Evolutionary conservation across 2,329 filamentous ascomycete genomes (phyloP).

Genomic region (Aspergillus felis): DNA sequence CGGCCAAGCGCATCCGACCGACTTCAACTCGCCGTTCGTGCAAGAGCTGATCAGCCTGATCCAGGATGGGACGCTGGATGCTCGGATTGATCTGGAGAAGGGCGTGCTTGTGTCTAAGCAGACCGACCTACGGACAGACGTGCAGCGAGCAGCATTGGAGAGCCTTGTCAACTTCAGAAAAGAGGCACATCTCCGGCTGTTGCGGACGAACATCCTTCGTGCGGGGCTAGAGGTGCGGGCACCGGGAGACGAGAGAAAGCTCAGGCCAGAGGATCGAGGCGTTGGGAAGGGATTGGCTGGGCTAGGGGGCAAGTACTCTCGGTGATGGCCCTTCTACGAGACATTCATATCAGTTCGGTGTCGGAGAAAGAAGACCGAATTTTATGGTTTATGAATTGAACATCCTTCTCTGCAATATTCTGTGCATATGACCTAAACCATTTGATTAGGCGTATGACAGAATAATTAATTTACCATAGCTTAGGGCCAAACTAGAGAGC

Average conservation of each 20-base stretch:
- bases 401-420: not conserved
- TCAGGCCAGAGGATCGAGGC: slow-evolving; percentile 7
- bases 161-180: slow-evolving; percentile 69
- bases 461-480: not conserved
- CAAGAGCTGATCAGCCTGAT: slow-evolving; percentile 77
- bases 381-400: not conserved
- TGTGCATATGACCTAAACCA: not conserved
- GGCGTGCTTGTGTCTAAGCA: slow-evolving; percentile 71
- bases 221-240: slow-evolving; percentile 69
- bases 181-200: slow-evolving; percentile 70
- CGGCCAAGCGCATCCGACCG: slow-evolving; percentile 56
- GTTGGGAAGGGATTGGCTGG: slow-evolving; percentile 5
- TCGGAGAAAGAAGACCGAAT: not conserved
- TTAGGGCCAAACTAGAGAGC: too few species aligned
- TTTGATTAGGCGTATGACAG: not conserved
- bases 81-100: slow-evolving; percentile 80
- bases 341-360: not conserved
- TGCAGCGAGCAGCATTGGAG: slow-evolving; percentile 67
- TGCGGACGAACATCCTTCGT: slow-evolving; percentile 70
- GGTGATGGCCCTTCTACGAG: not conserved
- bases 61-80: slow-evolving; percentile 64
- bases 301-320: not conserved
- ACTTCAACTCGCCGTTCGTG: slow-evolving; percentile 46
- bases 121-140: slow-evolving; percentile 60
- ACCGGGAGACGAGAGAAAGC: slow-evolving; percentile 13